Evolutionary conservation across 1,139 yeast genomes (phyloP), one percentile per base, ranked within the genome.

Genomic region (Suhomyces yuchorum): DNA sequence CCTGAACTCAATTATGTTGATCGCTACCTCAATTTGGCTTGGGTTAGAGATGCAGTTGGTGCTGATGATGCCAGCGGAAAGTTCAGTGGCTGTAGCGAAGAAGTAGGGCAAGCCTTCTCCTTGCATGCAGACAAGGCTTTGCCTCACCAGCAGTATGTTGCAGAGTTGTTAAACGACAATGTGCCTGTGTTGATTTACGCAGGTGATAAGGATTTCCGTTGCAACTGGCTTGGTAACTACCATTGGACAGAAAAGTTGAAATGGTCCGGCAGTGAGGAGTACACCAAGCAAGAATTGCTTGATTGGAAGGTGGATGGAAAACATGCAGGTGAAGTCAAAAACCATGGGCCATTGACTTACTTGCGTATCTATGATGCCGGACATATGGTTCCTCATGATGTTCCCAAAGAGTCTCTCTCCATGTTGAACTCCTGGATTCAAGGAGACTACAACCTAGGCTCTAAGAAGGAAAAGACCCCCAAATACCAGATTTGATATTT

Each of bases 321-420:
- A 61, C 63, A 67, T 48, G 82, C 82, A 2, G 89, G 88, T 51
- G 73, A 77, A 50, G 80, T 78, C 24, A 81, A 82, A 62, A 73
- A 75, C 54, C 70, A 65, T 54, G 75, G 76, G 18, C 69, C 73
- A 41, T 75, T 83, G 52, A 80, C 87, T 3, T 83, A 78, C 65
- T 67, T 82, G 56, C 73, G 87, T 60, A 73, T 83, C 5, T 82
- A 69, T 56, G 82, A 77, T 52, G 87, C 85, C 47, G 87, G 87
- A 20, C 88, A 83, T 62, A 81, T 83, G 87, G 87, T 82, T 6
- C 51, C 51, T 8, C 42, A 42, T 24, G 48, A 48, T 19, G 28
- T 35, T 30, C 51, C 51, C 15, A 14, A 26, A 11, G 40, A 42
- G 32, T 34, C 48, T 11, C 40, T 48, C 4, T 28, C 19, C n/a